Evolutionary conservation across 768 basidiomycete genomes (phyloP).

Genomic region (Mrakia blollopis): DNA sequence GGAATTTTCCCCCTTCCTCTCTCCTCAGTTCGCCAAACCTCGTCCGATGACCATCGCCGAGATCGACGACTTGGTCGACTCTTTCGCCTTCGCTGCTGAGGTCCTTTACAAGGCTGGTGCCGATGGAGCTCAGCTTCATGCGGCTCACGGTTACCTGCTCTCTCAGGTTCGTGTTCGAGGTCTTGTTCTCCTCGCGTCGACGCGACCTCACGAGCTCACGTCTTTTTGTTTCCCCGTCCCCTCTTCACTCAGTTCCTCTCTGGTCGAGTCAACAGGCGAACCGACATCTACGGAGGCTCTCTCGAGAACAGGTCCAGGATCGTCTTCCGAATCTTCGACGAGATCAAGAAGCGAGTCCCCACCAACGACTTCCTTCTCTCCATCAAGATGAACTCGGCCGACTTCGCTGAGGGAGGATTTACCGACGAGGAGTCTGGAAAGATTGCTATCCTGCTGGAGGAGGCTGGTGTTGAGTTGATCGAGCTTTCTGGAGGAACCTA

Average conservation of each 20-base stretch:
- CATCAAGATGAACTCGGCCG: conserved; percentile 16
- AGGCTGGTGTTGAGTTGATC: conserved; percentile 23
- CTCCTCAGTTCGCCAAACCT: conserved; percentile 37
- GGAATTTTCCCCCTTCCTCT: neutral
- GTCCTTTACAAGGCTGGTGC: conserved; percentile 36
- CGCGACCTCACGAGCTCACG: no score
- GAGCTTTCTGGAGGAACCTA: conserved; percentile 33
- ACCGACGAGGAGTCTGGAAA: conserved; percentile 13
- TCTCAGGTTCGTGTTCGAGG: conserved; percentile 8
- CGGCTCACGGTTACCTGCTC: conserved; percentile 35
- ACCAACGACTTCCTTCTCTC: conserved; percentile 20
- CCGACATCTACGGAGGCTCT: conserved; percentile 40
- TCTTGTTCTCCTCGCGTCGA: no score
- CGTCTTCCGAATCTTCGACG: conserved; percentile 43
- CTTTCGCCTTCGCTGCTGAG: conserved; percentile 36
- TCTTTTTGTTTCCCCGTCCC: neutral
- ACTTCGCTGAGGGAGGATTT: conserved; percentile 21
- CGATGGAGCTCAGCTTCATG: conserved; percentile 35
- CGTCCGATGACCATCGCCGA: conserved; percentile 34
- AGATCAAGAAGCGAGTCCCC: conserved; percentile 35
- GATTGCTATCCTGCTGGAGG: conserved; percentile 7
- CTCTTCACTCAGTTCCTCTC: conserved; percentile 43
- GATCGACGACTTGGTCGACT: conserved; percentile 36
- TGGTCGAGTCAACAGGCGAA: conserved; percentile 44
- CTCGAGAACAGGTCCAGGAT: conserved; percentile 45